Evolutionary conservation across 2,329 filamentous ascomycete genomes (phyloP).

Genomic region (Cladophialophora carrionii): DNA sequence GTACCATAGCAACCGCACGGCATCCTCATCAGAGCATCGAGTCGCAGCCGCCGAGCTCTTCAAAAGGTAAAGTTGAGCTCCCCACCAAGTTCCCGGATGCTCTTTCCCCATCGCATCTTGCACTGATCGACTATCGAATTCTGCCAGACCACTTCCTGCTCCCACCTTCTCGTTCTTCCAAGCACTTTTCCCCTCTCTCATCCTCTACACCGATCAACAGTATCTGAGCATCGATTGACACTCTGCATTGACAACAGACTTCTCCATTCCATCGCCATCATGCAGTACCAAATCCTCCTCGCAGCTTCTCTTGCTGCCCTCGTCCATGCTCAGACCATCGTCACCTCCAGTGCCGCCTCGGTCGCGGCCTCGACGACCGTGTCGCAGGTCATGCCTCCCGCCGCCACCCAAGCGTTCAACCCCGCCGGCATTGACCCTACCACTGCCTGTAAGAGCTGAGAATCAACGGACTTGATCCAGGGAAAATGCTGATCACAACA

Average conservation of each 20-base stretch:
- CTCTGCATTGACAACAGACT: conserved; percentile 27
- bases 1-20: conserved; percentile 14
- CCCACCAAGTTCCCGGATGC: background rate
- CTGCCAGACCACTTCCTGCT: conserved; percentile 17
- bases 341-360: conserved; percentile 36
- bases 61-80: conserved; percentile 13
- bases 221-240: conserved; percentile 33
- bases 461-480: background rate
- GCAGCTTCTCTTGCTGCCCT: conserved; percentile 32
- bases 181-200: conserved; percentile 15
- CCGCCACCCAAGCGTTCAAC: conserved; percentile 36
- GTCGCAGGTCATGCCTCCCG: conserved; percentile 38
- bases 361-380: conserved; percentile 36
- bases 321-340: conserved; percentile 32
- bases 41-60: conserved; percentile 2
- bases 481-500: conserved; percentile 36
- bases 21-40: background rate
- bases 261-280: conserved; percentile 29
- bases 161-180: conserved; percentile 16
- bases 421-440: conserved; percentile 26
- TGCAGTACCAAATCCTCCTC: conserved; percentile 35
- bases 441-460: conserved; percentile 33
- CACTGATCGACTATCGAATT: conserved; percentile 16
- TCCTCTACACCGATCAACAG: conserved; percentile 22
- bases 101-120: conserved; percentile 13